These are phyloP conservation scores for Colletotrichum godetiae DNA, from an alignment of 2,329 filamentous ascomycete species.

Conservation along the genomic window DNA sequence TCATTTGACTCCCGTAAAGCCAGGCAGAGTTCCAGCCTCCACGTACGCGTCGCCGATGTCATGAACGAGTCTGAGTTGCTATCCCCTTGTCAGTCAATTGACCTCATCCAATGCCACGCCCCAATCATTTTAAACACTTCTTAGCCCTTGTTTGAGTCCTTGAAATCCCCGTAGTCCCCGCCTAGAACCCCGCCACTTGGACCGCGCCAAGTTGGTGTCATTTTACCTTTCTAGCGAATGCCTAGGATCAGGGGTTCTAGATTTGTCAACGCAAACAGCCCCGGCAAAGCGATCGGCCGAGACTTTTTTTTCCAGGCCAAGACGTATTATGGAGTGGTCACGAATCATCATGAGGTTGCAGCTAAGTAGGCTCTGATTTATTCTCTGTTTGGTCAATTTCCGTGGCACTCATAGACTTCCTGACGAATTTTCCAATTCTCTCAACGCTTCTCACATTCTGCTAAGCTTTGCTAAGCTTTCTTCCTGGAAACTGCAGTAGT, in stretches of 20 bases:
- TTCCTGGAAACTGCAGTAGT: too few relatives aligned
- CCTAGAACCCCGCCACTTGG: neutral
- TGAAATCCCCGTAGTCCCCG: neutral
- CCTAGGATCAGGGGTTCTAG: neutral
- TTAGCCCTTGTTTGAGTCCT: neutral
- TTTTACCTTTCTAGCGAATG: neutral
- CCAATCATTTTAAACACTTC: neutral
- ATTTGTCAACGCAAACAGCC: neutral
- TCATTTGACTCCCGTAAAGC: slow-evolving; percentile 4
- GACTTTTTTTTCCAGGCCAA: neutral
- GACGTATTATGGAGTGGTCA: too few relatives aligned
- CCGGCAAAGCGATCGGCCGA: neutral
- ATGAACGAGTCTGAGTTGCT: neutral
- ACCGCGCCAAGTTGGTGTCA: neutral
- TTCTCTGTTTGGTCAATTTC: too few relatives aligned
- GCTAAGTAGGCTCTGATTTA: too few relatives aligned
- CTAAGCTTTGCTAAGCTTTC: too few relatives aligned
- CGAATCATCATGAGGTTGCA: too few relatives aligned
- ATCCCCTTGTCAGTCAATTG: neutral
- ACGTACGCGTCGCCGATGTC: slow-evolving; percentile 2
- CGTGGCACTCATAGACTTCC: too few relatives aligned
- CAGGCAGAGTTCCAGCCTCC: slow-evolving; percentile 1
- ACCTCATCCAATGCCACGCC: neutral
- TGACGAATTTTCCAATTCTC: too few relatives aligned
- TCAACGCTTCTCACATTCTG: too few relatives aligned